Evolutionary conservation across 495 filamentous ascomycete species (phyloP).

Genomic region (Penicillium antarcticum): DNA sequence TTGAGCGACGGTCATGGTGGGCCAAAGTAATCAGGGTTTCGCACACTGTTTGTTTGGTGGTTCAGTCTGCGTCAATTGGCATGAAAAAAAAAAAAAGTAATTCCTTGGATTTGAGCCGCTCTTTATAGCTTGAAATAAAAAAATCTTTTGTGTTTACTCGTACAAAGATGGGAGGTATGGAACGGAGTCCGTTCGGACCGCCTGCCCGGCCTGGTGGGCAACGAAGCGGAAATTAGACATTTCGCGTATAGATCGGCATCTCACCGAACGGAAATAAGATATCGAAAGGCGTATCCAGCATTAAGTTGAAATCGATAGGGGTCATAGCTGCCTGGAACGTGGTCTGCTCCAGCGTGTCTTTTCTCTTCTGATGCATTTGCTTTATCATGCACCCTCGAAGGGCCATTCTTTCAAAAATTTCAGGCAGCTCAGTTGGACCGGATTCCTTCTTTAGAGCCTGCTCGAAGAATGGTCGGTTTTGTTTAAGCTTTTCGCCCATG

Average conservation of each 20-base stretch:
- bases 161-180: no score
- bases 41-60: no score
- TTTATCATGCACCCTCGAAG: constrained; percentile 14
- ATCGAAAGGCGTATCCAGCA: constrained; percentile 13
- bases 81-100: no score
- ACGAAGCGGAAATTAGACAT: not conserved
- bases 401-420: constrained; percentile 11
- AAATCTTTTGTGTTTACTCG: no score
- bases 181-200: not conserved
- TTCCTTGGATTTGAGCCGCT: no score
- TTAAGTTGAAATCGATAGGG: constrained; percentile 8
- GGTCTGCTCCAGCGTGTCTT: constrained; percentile 4
- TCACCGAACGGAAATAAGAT: constrained; percentile 11
- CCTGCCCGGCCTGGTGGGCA: not conserved
- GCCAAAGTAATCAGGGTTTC: no score
- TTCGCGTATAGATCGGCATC: not conserved
- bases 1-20: no score
- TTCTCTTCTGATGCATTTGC: constrained; percentile 11
- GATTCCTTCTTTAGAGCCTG: not conserved
- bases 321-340: not conserved
- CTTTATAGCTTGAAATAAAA: not conserved
- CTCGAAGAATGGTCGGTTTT: not conserved
- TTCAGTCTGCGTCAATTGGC: no score
- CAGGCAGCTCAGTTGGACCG: constrained; percentile 1
- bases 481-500: constrained; percentile 9